Conservation (phyloP, 75 land plant genomes). For the Picea sitchensis region DNA sequence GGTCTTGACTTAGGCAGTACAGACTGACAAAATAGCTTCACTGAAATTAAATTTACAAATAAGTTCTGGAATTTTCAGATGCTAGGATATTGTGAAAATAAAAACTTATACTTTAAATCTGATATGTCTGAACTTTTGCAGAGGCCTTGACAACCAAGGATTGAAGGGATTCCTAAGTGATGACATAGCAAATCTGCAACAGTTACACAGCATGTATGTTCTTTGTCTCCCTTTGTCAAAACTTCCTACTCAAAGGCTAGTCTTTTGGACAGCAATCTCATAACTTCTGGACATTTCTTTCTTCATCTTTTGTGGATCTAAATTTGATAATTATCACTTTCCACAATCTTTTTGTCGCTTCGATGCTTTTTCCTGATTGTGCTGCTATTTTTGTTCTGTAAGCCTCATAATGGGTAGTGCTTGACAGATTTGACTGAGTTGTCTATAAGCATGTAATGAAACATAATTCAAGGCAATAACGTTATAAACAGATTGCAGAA, state of each 20-base stretch:
- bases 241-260: conserved; percentile 6
- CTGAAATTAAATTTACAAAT: not conserved
- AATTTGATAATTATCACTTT: no score
- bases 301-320: not conserved
- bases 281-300: conserved; percentile 1
- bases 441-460: no score
- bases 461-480: no score
- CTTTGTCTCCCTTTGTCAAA: not conserved
- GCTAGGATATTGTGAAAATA: not conserved
- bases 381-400: not conserved
- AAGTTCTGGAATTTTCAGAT: not conserved
- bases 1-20: not conserved
- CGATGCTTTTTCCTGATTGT: not conserved
- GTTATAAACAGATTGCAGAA: no score
- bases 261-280: conserved; percentile 2
- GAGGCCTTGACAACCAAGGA: conserved; percentile 93
- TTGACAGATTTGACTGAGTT: no score
- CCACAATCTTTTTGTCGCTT: no score
- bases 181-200: conserved; percentile 51
- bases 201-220: conserved; percentile 78
- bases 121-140: conserved; percentile 19
- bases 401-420: not conserved
- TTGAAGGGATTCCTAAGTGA: conserved; percentile 66
- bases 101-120: not conserved
- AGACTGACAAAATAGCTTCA: not conserved